Evolutionary conservation across 192 early-diverging fungal species (phyloP), one percentile per base, ranked within the genome.

Genomic region (Rhizophagus prolifer): DNA sequence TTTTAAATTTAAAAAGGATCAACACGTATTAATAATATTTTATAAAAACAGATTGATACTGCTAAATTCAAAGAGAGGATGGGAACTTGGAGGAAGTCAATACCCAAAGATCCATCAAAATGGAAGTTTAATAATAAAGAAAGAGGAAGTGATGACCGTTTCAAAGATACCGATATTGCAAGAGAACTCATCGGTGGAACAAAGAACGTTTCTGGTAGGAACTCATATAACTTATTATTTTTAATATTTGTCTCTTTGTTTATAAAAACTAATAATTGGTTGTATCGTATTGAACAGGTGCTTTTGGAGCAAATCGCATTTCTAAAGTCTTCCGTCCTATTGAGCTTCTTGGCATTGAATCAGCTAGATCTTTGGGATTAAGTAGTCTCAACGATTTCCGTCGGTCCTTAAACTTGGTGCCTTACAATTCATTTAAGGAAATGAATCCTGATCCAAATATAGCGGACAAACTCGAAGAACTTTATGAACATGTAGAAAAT

Each of bases 341-440:
- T 30, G 86, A 87, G 63, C 66, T 88, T 34, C 59, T 67, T 9
- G 86, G 86, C 7, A 87, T 87, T 61, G 19, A 80, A 21, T 71
- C 75, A 60, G 86, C 79, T 25, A 75, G 86, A n/a, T 50, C 44
- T 46, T 54, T 85, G 63, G 78, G 83, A n/a, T 58, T 69, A 10
- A 88, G 86, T 62, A 87, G 85, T 30, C 76, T 87, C 9, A 87
- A 87, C 46, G 86, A 87, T 25, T 88, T 87, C 30, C 61, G 86
- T 61, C n/a, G 74, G 30, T 79, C 71, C 58, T 65, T 85, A 13
- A 62, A 85, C 36, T 59, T 87, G 62, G 76, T 70, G 47, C 70
- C 76, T 21, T 77, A 79, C 23, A 63, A 69, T n/a, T 74, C 79
- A 0, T 81, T 79, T 72, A 79, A 75, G 60, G 86, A 83, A 50